Evolutionary conservation across 345 rosid genomes (phyloP), one percentile per base, ranked within the genome.

Genomic region (Bretschneidera sinensis): DNA sequence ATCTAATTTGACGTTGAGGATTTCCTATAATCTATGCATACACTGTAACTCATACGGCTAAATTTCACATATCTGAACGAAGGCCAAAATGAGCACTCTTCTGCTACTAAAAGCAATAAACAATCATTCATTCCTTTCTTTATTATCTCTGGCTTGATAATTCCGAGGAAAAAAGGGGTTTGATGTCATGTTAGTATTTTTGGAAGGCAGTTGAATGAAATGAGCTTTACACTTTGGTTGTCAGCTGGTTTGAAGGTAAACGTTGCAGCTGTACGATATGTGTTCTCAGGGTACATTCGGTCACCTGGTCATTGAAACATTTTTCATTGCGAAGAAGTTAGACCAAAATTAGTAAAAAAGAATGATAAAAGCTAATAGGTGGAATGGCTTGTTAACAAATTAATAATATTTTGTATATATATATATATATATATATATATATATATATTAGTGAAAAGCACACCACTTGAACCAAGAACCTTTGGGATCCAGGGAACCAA

Each of bases 281-380:
- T 16, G 92, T 77, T 75, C 78, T 79, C 75, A 84, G 62, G 65
- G 95, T 87, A 48, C 73, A 72, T 72, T 89, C 95, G 22, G 62
- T 78, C 54, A 83, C 94, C 98, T 92, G 88, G 22, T 45, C 51
- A 64, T 4, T 1, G 11, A 39, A 39, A 11, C 45, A 39, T 39
- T 4, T 53, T 21, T 35, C 16, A 52, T 33, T n/a, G n/a, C n/a
- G 15, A 55, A 48, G 9, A 54, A 4, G 51, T 24, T 19, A 58
- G 34, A 24, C 16, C 20, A 31, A 47, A 9, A 17, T 14, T 9
- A 18, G 24, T n/a, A 31, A 31, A 31, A 4, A 9, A 31, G 35
- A 31, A 31, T 4, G 33, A 28, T 8, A 28, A 28, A 28, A 28
- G 33, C 33, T 8, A 28, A 28, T 28, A 8, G 33, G 8, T 28